Evolutionary conservation across 1,284 basidiomycete species (phyloP).

Genomic region (Papiliotrema terrestris): DNA sequence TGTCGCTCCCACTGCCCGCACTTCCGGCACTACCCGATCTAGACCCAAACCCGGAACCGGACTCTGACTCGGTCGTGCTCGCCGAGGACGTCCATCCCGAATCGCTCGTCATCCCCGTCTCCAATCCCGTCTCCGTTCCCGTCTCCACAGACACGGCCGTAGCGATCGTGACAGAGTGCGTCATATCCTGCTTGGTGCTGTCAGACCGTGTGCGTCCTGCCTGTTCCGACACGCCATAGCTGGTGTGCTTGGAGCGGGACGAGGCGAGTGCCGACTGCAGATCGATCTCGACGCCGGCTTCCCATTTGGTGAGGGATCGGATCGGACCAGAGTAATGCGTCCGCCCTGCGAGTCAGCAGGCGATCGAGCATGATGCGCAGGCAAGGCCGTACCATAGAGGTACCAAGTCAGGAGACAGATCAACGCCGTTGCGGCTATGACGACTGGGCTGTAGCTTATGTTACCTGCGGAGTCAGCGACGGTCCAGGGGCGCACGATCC

Average conservation of each 20-base stretch:
- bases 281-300: conserved; percentile 47
- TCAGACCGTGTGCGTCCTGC: conserved; percentile 1
- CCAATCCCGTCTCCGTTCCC: background rate
- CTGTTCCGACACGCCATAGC: background rate
- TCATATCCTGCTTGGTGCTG: background rate
- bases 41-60: too few relatives aligned
- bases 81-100: too few relatives aligned
- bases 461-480: conserved; percentile 17
- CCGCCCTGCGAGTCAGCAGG: conserved; percentile 10
- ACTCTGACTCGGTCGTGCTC: too few relatives aligned
- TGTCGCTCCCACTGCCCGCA: background rate
- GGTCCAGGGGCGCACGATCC: background rate
- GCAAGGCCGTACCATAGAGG: conserved; percentile 27
- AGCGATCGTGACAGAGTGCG: background rate
- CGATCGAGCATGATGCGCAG: too few relatives aligned
- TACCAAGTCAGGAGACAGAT: conserved; percentile 37
- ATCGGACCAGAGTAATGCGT: conserved; percentile 47
- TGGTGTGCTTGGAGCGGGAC: conserved; percentile 11
- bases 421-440: conserved; percentile 28
- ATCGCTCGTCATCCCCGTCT: conserved; percentile 1
- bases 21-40: background rate
- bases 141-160: background rate
- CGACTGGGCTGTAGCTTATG: conserved; percentile 44
- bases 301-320: conserved; percentile 47
- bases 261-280: conserved; percentile 25